Evolutionary conservation across 2,329 filamentous ascomycete genomes (phyloP), one percentile per base, ranked within the genome.

Genomic region (Monilinia vaccinii-corymbosi): DNA sequence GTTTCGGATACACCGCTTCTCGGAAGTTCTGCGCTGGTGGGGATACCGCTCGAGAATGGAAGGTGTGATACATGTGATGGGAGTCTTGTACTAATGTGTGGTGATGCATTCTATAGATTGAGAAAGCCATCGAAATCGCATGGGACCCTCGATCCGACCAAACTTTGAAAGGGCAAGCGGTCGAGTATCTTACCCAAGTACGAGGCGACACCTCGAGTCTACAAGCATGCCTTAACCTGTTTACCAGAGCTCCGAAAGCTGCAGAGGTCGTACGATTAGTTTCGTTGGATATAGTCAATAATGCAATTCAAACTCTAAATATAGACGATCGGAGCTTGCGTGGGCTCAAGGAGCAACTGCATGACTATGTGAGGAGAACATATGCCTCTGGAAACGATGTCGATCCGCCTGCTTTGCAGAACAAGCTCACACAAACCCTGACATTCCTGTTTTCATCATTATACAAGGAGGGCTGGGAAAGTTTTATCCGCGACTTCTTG

Each of bases 361-460:
- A 96, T 76, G 82, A 84, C 67, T 97, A 97, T 74, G 81, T 94
- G 62, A 84, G 84, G 65, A 83, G 87, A 68, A 84, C 82, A 52
- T 97, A 97, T 73, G 82, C 84, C 44, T 77, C 77, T 38, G 74
- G 77, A 11, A 69, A 65, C 36, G 79, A 78, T 56, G 76, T 86
- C 64, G 94, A 99, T 72, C 83, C 86, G 10, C 73, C 84, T 28
- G 82, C 83, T 65, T 86, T 99, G 47, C 93, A 97, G 75, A 99
- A 97, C 77, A 99, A 99, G 76, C 84, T 99, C 66, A 92, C 93
- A 49, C 94, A 99, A 76, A 96, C 92, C 14, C 78, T 99, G 68
- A 99, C 94, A 11, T 94, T 91, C 71, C 85, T 99, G 55, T 99
- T 99, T 74, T 88, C 91, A 40, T 84, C 86, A 14, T 80, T 96